Evolutionary conservation across 805 yeast genomes (phyloP).

Genomic region (Candida takata): DNA sequence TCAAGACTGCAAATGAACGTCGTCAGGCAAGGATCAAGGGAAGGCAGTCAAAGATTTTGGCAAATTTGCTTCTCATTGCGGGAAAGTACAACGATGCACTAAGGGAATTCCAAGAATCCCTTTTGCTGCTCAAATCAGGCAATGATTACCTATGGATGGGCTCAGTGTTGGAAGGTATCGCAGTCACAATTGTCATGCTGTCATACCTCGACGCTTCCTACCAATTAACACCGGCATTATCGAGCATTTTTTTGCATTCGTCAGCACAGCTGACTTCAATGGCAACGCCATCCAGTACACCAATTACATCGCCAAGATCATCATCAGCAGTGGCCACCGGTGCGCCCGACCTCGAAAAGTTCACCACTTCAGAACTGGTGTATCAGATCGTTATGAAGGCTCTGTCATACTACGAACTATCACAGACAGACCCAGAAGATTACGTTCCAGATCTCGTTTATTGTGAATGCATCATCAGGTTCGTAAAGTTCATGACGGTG

Average conservation of each 20-base stretch:
- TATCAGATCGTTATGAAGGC: conserved; percentile 32
- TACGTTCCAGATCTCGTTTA: conserved; percentile 77
- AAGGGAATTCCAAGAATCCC: conserved; percentile 67
- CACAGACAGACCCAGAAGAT: conserved; percentile 58
- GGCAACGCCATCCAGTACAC: conserved; percentile 20
- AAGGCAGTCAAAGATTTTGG: conserved; percentile 68
- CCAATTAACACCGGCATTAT: conserved; percentile 30
- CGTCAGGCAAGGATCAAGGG: conserved; percentile 50
- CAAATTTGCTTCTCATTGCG: conserved; percentile 69
- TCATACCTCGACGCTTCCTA: conserved; percentile 48
- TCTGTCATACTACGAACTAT: conserved; percentile 39
- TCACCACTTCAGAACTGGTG: conserved; percentile 30
- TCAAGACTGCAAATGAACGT: conserved; percentile 28
- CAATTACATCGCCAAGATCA: conserved; percentile 45
- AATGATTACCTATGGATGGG: conserved; percentile 86
- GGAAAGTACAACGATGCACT: conserved; percentile 74
- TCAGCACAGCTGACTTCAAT: conserved; percentile 8
- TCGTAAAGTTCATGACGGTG: conserved; percentile 50
- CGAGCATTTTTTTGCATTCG: conserved; percentile 28
- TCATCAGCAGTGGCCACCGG: conserved; percentile 26
- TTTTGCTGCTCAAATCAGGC: conserved; percentile 46
- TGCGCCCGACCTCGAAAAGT: conserved; percentile 15
- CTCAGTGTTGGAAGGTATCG: conserved; percentile 77
- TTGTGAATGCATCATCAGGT: conserved; percentile 63
- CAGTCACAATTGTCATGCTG: conserved; percentile 55